Evolutionary conservation across 139 green algal genomes (phyloP).

Genomic region (Micromonas commoda): DNA sequence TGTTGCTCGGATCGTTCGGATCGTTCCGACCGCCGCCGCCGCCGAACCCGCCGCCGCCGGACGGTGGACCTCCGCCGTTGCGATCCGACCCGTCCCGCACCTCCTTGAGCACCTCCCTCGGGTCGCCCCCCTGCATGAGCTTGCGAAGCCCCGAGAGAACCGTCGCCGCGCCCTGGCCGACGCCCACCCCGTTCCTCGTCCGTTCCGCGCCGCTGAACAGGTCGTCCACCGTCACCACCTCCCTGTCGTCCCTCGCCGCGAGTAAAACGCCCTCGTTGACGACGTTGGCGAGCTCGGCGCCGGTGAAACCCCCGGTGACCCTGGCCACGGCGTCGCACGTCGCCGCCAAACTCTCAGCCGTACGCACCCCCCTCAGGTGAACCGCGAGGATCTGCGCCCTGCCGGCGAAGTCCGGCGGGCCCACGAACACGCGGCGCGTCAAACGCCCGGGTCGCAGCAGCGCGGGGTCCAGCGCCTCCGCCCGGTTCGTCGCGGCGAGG

Average conservation of each 20-base stretch:
- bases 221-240: slow-evolving; percentile 11
- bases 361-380: slow-evolving; percentile 31
- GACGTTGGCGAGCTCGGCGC: slow-evolving; percentile 35
- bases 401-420: slow-evolving; percentile 33
- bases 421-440: slow-evolving; percentile 38
- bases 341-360: background rate
- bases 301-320: slow-evolving; percentile 23
- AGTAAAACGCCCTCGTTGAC: slow-evolving; percentile 30
- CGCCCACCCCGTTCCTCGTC: slow-evolving; percentile 11
- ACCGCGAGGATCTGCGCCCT: slow-evolving; percentile 42
- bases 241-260: background rate
- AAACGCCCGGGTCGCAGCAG: slow-evolving; percentile 33
- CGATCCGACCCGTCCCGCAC: too few relatives aligned
- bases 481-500: slow-evolving; percentile 46
- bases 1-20: background rate
- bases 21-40: background rate
- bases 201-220: slow-evolving; percentile 14
- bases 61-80: background rate
- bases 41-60: background rate
- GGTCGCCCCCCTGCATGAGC: too few relatives aligned
- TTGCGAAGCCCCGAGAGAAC: background rate
- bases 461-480: slow-evolving; percentile 21
- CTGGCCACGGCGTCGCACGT: slow-evolving; percentile 18
- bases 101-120: too few relatives aligned
- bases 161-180: background rate